Evolutionary conservation across 2,329 filamentous ascomycete species (phyloP).

Genomic region (Ophiosphaerella narmari): DNA sequence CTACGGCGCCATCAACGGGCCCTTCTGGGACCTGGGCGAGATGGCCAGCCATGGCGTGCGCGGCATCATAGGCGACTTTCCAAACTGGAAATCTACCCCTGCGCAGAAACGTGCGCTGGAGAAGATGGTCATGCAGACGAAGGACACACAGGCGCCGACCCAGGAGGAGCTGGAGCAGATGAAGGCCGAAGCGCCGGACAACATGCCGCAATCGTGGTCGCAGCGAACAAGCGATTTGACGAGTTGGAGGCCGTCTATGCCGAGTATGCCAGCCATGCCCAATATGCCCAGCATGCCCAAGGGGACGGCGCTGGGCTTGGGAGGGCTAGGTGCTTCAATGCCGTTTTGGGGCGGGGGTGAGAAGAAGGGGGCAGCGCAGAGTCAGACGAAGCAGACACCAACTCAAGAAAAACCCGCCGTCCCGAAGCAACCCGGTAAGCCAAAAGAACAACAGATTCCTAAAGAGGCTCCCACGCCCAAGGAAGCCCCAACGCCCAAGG

Average conservation of each 20-base stretch:
- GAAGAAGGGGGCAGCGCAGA: conserved; percentile 11
- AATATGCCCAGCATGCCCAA: conserved; percentile 33
- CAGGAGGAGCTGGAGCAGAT: conserved; percentile 42
- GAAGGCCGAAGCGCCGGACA: conserved; percentile 39
- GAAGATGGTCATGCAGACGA: conserved; percentile 45
- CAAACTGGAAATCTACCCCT: conserved; percentile 40
- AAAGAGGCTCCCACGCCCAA: conserved; percentile 18
- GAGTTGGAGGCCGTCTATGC: conserved; percentile 35
- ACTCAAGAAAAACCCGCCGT: conserved; percentile 7
- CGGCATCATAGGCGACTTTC: conserved; percentile 40
- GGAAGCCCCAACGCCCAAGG: conserved; percentile 10
- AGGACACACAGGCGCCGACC: conserved; percentile 38
- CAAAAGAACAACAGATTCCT: conserved; percentile 13
- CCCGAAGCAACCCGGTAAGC: conserved; percentile 14
- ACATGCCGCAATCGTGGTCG: conserved; percentile 40
- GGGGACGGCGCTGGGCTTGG: conserved; percentile 26
- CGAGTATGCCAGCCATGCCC: conserved; percentile 33
- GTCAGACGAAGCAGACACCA: conserved; percentile 1
- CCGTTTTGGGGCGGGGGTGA: conserved; percentile 18
- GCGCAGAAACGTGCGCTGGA: conserved; percentile 44
- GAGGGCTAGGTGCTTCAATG: conserved; percentile 34
- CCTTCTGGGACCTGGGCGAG: conserved; percentile 43
- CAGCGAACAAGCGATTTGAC: conserved; percentile 41
- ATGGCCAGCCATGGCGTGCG: conserved; percentile 44
- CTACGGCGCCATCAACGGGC: conserved; percentile 43